A percentile compares a stretch with the other conserved stretches of the same genome.
Conservation (phyloP, 169 alveolate species). For the Babesia ovata region DNA sequence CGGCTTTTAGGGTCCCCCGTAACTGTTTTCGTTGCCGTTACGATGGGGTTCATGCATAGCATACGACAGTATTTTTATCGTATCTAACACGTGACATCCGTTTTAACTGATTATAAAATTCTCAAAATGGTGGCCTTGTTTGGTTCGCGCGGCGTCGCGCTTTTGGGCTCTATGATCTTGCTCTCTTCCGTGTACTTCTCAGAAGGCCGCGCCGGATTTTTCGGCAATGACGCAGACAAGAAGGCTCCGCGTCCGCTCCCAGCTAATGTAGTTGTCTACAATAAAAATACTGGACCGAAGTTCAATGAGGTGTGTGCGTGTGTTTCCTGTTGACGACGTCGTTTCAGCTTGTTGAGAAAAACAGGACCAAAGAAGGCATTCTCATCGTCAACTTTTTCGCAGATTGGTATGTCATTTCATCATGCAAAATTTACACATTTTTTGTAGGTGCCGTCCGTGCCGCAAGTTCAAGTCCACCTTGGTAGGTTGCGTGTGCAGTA, state of each 20-base stretch:
- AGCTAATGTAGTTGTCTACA: background rate
- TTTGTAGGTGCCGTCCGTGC: slow-evolving; percentile 65
- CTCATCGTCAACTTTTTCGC: slow-evolving; percentile 68
- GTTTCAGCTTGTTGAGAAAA: slow-evolving; percentile 53
- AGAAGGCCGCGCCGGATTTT: no score
- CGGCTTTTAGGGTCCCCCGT: background rate
- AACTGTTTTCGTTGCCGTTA: background rate
- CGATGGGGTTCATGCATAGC: no score
- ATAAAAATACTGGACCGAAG: background rate
- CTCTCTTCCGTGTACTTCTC: no score
- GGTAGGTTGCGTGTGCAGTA: slow-evolving; percentile 1
- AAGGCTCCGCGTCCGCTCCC: background rate
- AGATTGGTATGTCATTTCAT: slow-evolving; percentile 26
- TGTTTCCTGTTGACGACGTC: background rate
- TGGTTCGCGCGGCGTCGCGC: no score
- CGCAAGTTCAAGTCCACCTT: slow-evolving; percentile 16
- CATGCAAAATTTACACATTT: background rate
- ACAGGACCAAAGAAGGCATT: slow-evolving; percentile 51
- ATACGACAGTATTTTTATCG: no score
- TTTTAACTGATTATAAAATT: no score
- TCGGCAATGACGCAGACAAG: background rate
- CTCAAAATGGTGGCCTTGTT: no score
- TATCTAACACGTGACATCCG: no score
- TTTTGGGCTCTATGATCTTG: no score
- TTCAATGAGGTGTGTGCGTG: slow-evolving; percentile 23